These are phyloP conservation scores for Scutellaria baicalensis DNA, from an alignment of 257 asterid species.

Conservation along the genomic window DNA sequence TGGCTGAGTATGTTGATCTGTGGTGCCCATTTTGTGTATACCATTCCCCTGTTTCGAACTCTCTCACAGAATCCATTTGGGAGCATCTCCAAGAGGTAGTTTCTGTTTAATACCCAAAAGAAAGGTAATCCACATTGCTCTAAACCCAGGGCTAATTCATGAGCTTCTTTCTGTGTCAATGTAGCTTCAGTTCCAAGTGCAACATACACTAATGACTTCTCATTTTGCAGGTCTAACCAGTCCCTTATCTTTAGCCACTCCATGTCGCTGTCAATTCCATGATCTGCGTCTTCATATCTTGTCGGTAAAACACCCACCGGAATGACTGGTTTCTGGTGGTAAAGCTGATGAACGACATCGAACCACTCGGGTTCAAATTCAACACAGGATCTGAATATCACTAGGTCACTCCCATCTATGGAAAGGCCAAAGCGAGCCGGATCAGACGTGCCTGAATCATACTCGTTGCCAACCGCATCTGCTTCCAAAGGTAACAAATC, in stretches of 20 bases:
- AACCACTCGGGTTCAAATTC: constrained; percentile 86
- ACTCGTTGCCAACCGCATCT: constrained; percentile 55
- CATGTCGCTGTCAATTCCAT: constrained; percentile 3
- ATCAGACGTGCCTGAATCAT: constrained; percentile 68
- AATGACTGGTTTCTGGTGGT: constrained; percentile 52
- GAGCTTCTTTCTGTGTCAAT: constrained; percentile 32
- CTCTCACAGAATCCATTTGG: constrained; percentile 47
- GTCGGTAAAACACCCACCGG: constrained; percentile 55
- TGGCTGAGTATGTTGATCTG: constrained; percentile 65
- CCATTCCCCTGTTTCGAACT: constrained; percentile 22
- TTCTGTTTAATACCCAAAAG: constrained; percentile 66
- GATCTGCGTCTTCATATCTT: constrained; percentile 23
- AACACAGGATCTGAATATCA: constrained; percentile 49
- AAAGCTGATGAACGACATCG: constrained; percentile 33
- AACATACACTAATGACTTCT: constrained; percentile 47
- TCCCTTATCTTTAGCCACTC: constrained; percentile 43
- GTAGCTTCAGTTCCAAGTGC: constrained; percentile 85
- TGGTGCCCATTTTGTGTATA: constrained; percentile 62
- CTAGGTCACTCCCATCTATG: constrained; percentile 49
- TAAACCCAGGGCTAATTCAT: constrained; percentile 62
- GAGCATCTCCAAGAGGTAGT: constrained; percentile 34
- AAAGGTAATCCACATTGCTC: constrained; percentile 60
- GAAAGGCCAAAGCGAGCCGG: constrained; percentile 44
- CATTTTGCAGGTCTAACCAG: constrained; percentile 45
- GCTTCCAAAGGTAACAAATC: background rate